phyloP scores from a whole-genome alignment of 495 filamentous ascomycete genomes.

The Aspergillus haitiensis region DNA sequence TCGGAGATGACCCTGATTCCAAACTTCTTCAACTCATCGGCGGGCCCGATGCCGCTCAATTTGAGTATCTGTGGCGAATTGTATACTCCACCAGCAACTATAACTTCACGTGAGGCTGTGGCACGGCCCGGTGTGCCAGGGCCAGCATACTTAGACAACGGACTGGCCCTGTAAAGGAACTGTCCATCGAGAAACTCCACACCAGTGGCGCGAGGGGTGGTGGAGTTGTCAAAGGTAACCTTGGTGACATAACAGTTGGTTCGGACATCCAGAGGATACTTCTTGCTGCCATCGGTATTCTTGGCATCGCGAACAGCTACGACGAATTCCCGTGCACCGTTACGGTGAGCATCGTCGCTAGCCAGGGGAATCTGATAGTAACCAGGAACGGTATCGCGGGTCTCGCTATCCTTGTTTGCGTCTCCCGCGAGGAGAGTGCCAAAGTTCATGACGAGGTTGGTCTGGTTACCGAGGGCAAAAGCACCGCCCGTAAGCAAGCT shows the following conservation, averaged over 20 bases:
- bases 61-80: conserved; percentile 67
- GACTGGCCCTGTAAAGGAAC: conserved; percentile 60
- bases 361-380: conserved; percentile 57
- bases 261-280: conserved; percentile 58
- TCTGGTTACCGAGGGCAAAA: conserved; percentile 48
- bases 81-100: conserved; percentile 61
- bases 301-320: conserved; percentile 50
- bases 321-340: conserved; percentile 55
- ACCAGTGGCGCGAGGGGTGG: conserved; percentile 55
- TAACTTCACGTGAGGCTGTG: conserved; percentile 58
- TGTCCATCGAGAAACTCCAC: conserved; percentile 61
- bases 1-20: conserved; percentile 54
- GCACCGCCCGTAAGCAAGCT: conserved; percentile 51
- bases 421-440: conserved; percentile 51
- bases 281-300: conserved; percentile 53
- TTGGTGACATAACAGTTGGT: conserved; percentile 62
- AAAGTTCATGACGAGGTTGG: conserved; percentile 39
- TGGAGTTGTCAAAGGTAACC: conserved; percentile 52
- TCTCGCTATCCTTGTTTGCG: conserved; percentile 47
- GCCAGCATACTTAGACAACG: conserved; percentile 28
- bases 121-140: conserved; percentile 47
- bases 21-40: conserved; percentile 45
- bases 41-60: conserved; percentile 62
- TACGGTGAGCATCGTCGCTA: conserved; percentile 49
- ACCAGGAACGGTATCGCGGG: conserved; percentile 41